Evolutionary conservation across 129 eudicot species (phyloP).

Genomic region (Chrysanthemum seticuspe): DNA sequence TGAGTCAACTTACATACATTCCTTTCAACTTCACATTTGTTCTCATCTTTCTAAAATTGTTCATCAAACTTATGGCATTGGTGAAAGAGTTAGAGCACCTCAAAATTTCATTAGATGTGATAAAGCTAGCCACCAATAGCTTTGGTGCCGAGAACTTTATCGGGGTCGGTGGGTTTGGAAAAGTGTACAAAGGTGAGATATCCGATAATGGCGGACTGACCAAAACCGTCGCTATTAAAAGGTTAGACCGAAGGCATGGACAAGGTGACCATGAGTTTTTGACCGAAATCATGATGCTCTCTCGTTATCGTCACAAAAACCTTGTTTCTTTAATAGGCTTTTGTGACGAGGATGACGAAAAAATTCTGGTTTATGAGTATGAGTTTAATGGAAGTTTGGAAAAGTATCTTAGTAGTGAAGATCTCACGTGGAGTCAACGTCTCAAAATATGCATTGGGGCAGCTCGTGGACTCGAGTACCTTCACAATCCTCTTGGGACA

Average conservation of each 20-base stretch:
- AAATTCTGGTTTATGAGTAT: slow-evolving; percentile 25
- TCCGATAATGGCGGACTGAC: background rate
- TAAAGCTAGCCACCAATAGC: slow-evolving; percentile 18
- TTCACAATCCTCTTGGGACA: slow-evolving; percentile 19
- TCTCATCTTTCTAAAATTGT: background rate
- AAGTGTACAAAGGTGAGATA: slow-evolving; percentile 19
- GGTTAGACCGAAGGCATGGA: slow-evolving; percentile 18
- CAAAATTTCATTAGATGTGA: slow-evolving; percentile 15
- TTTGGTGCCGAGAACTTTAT: slow-evolving; percentile 9
- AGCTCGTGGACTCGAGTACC: slow-evolving; percentile 12
- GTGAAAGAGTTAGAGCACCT: slow-evolving; percentile 22
- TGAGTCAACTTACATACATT: background rate
- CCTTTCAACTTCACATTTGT: background rate
- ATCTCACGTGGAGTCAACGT: slow-evolving; percentile 15
- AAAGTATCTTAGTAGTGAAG: slow-evolving; percentile 12
- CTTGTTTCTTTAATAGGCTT: slow-evolving; percentile 17
- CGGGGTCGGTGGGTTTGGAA: slow-evolving; percentile 26
- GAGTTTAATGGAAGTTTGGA: slow-evolving; percentile 21
- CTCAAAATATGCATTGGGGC: slow-evolving; percentile 24
- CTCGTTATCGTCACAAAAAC: slow-evolving; percentile 21
- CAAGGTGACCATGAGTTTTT: slow-evolving; percentile 22
- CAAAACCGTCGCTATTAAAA: background rate
- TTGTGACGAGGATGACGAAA: slow-evolving; percentile 18
- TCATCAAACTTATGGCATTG: slow-evolving; percentile 9
- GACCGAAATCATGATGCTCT: slow-evolving; percentile 19